Base-by-base conservation (phyloP, 140 eudicot genomes). In the Cichorium intybus region DNA sequence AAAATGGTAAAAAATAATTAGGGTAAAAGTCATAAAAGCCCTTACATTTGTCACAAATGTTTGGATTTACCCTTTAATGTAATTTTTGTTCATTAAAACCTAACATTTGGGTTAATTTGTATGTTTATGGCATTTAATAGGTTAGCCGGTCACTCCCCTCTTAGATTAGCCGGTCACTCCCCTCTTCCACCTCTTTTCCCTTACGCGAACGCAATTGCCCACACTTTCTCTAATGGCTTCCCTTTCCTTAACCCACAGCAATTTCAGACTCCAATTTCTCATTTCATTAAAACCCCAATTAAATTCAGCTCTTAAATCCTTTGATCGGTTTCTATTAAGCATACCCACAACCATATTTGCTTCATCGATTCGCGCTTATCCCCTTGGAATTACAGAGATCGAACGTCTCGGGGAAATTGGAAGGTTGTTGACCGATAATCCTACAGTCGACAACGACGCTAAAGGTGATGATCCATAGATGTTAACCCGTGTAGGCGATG, bases 401-500 rank as follows among this genome's bases (percentile, higher is more conserved):
- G 93, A 66, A 4, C 89, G 82, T 76, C 52, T 79, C 1, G 88
- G 82, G 1, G 86, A 77, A 26, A 47, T 64, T 0, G 88, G 34
- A 16, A 80, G 87, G 18, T 50, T 66, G 60, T 78, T 80, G 26
- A 82, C 9, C n/a, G 81, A 71, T 65, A 84, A 84, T 24, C 81
- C 66, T 4, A 76, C 73, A 9, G 85, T 65, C 0, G 80, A 60
- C 16, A 63, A 22, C 12, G 81, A 50, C 47, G 70, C 56, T 5
- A 80, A 21, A 17, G 67, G 72, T 1, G 77, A 23, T 20, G 82
- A 47, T n/a, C 57, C 47, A 47, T 41, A 68, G 0, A 79, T 59
- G 50, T 71, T 85, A 4, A 80, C 75, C n/a, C 85, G 81, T 22
- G 91, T 68, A 1, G 97, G 90, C 8, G 97, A 81, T 4, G 83